phyloP scores from a whole-genome alignment of 2,329 filamentous ascomycete genomes.

The Aspergillus nomiae region DNA sequence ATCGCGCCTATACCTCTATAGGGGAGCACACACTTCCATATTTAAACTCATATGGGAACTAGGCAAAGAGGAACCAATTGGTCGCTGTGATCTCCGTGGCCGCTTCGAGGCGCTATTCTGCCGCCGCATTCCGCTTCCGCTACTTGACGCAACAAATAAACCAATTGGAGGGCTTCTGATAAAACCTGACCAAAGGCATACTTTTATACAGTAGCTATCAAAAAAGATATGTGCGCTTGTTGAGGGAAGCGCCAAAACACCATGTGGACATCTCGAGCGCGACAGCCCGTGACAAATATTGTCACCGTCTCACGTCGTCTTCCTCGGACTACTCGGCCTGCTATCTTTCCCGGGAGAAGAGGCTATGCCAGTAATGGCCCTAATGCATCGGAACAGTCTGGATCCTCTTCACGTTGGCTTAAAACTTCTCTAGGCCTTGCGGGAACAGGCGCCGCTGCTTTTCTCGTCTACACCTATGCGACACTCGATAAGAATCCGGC shows the following conservation, averaged over 20 bases:
- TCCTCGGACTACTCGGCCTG: slow-evolving; percentile 19
- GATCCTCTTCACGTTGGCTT: slow-evolving; percentile 31
- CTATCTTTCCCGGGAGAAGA: slow-evolving; percentile 28
- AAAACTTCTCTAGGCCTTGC: slow-evolving; percentile 33
- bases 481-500: slow-evolving; percentile 22
- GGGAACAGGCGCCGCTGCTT: slow-evolving; percentile 33
- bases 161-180: slow-evolving; percentile 11
- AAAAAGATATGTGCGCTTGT: slow-evolving; percentile 5
- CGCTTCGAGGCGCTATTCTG: slow-evolving; percentile 36
- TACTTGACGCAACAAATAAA: slow-evolving; percentile 30
- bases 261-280: slow-evolving; percentile 32
- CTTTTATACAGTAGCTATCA: not conserved
- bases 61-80: not conserved
- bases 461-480: slow-evolving; percentile 35
- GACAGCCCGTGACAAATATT: slow-evolving; percentile 25
- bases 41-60: not conserved
- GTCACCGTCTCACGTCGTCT: slow-evolving; percentile 26
- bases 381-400: slow-evolving; percentile 13
- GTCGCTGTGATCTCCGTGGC: slow-evolving; percentile 20
- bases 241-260: slow-evolving; percentile 9
- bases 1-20: not conserved
- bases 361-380: slow-evolving; percentile 31
- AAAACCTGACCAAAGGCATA: slow-evolving; percentile 1
- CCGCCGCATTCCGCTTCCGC: slow-evolving; percentile 30
- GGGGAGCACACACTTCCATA: not conserved